Conservation (phyloP, 2,329 filamentous ascomycete species). For the Curvularia sp. region DNA sequence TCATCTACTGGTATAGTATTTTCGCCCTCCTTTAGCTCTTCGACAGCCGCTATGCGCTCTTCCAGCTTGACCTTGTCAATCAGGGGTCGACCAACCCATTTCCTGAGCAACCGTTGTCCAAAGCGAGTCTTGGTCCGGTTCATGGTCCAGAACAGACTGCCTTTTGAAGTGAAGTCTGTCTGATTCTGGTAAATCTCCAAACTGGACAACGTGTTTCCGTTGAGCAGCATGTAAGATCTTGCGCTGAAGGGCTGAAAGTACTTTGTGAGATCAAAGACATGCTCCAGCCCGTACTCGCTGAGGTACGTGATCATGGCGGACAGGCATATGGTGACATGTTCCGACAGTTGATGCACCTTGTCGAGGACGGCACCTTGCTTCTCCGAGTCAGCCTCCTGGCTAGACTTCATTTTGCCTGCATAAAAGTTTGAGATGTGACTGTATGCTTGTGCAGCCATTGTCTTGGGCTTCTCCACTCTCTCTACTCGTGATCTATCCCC, state of each 20-base stretch:
- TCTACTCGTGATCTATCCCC: constrained; percentile 90
- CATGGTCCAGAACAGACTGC: constrained; percentile 93
- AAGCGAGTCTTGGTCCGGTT: constrained; percentile 92
- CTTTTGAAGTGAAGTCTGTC: constrained; percentile 83
- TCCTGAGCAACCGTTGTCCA: constrained; percentile 84
- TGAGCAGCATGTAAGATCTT: constrained; percentile 92
- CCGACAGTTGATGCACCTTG: constrained; percentile 83
- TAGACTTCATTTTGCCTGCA: constrained; percentile 76
- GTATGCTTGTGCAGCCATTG: constrained; percentile 81
- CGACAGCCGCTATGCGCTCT: constrained; percentile 80
- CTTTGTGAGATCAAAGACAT: constrained; percentile 94
- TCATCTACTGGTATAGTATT: constrained; percentile 74
- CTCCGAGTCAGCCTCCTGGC: constrained; percentile 37
- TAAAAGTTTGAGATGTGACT: constrained; percentile 95
- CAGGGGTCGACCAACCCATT: constrained; percentile 92
- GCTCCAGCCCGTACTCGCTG: constrained; percentile 88
- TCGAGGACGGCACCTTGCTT: constrained; percentile 71
- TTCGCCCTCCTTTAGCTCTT: constrained; percentile 77
- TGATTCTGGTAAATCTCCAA: constrained; percentile 96
- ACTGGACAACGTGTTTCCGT: constrained; percentile 91
- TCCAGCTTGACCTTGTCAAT: constrained; percentile 78
- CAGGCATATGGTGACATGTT: constrained; percentile 86
- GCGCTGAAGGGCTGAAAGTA: constrained; percentile 97
- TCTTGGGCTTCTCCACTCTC: constrained; percentile 75
- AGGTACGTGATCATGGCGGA: constrained; percentile 96